Evolutionary conservation across 208 protist species (phyloP), one percentile per base, ranked within the genome.

Genomic region (Borovskyia barvae): DNA sequence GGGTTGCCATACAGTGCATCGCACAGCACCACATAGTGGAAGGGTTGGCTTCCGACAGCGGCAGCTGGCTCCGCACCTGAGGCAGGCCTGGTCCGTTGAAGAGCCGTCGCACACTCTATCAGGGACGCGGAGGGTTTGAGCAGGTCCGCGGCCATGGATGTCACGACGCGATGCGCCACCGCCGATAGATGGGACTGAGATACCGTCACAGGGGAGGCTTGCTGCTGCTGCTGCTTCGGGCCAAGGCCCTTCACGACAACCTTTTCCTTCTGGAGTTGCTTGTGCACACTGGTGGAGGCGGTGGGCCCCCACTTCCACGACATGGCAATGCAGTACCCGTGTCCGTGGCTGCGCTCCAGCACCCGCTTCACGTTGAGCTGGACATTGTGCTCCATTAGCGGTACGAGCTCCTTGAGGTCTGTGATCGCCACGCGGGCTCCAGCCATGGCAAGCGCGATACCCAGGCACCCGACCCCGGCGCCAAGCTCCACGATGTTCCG

Each of bases 1-100:
- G 84, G 81, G 64, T 95, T 95, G 30, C 90, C 90, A 68, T 95
- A 95, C 22, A 95, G 77, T 2, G 90, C 90, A 60, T 95, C 90
- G 30, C 90, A 95, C 45, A 95, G 40, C 3, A 95, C 61, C 5
- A 92, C 78, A 59, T 82, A 77, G 49, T 71, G 64, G 30, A 57
- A 64, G 24, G 54, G 64, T n/a, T 36, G 30, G n/a, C 14, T 37
- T 5, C 29, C 12, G 0, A 30, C 19, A 9, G 48, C 49, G 15
- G 17, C 32, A n/a, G 46, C 28, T 20, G 26, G 24, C 37, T 19
- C 33, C 32, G 40, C 22, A 9, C 37, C 17, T 11, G 2, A 19
- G 8, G 48, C 2, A 3, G 48, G 19, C 29, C n/a, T 25, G 5
- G 45, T 47, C 9, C 19, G 39, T 25, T 11, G 32, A 8, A 87